phyloP scores from a whole-genome alignment of 2,329 filamentous ascomycete species.

The Penicillium occitanis region DNA sequence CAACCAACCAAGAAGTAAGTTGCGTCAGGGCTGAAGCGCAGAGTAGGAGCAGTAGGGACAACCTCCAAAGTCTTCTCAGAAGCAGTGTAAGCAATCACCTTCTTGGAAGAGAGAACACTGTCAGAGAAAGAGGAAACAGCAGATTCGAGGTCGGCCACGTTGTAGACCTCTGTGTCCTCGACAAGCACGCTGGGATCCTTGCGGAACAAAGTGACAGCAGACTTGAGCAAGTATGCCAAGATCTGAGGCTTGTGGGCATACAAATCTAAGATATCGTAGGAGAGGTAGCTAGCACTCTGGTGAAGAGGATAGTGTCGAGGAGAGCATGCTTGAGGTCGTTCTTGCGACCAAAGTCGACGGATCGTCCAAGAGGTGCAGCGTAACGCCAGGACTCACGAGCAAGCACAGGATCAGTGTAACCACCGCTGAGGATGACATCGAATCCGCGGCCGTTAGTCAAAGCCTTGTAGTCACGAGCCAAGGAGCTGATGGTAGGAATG shows the following conservation, averaged over 20 bases:
- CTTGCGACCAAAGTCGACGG: constrained; percentile 35
- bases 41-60: not conserved
- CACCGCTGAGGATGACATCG: constrained; percentile 33
- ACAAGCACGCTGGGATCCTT: not conserved
- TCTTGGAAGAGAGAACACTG: not conserved
- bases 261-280: constrained; percentile 6
- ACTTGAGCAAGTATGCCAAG: constrained; percentile 8
- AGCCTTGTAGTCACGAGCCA: constrained; percentile 8
- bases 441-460: constrained; percentile 34
- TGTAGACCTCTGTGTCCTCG: not conserved
- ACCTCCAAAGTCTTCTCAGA: constrained; percentile 3
- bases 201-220: not conserved
- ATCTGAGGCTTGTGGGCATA: constrained; percentile 4
- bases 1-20: constrained; percentile 33
- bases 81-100: not conserved
- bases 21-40: not conserved
- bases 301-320: constrained; percentile 7
- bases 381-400: constrained; percentile 29
- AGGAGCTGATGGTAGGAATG: constrained; percentile 14
- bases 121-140: constrained; percentile 6
- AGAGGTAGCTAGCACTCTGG: constrained; percentile 15
- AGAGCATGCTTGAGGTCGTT: constrained; percentile 17
- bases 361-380: constrained; percentile 29
- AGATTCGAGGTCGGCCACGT: not conserved
- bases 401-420: constrained; percentile 21